Evolutionary conservation across 257 asterid genomes (phyloP), one percentile per base, ranked within the genome.

Genomic region (Cynanchum wilfordii): DNA sequence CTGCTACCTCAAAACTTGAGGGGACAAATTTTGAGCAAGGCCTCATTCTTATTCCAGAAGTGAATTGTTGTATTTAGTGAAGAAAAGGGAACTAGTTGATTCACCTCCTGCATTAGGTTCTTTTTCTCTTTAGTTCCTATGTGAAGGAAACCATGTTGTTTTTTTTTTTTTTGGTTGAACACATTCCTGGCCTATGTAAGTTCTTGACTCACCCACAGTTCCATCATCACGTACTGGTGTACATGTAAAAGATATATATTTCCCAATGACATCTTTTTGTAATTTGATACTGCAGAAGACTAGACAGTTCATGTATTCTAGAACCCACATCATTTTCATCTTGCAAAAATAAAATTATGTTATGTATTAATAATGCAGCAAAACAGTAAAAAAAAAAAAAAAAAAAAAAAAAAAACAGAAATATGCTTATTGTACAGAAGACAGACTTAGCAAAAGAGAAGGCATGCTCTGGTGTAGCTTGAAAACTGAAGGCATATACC

Each of bases 151-250:
- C 12, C 57, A 20, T n/a, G 75, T 60, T 45, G 74, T 1, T 77
- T 29, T 71, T 27, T 7, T 7, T 7, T n/a, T n/a, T n/a, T n/a
- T n/a, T 84, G 99, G 96, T 73, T 90, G 90, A 70, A 95, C 88
- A 77, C 89, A 81, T 79, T 89, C 99, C 79, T 92, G 95, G 44
- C 97, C 98, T 30, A 78, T 70, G 82, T 85, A 92, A 76, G 88
- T 81, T 89, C 86, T 87, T 52, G 93, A 83, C 78, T 95, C 98
- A 20, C 99, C 99, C 36, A 79, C 62, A 70, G 76, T 85, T 75
- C 96, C 97, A 85, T 95, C 99, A 85, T 85, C 83, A 17, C 98
- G 95, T 71, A 87, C 91, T 22, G 98, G 99, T 56, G 88, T 92
- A 80, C 99, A 95, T 12, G 86, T 79, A 73, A 95, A 92, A 73